Base-by-base conservation (phyloP, 176 grass and related monocot genomes). In the Oryza glumipatula region DNA sequence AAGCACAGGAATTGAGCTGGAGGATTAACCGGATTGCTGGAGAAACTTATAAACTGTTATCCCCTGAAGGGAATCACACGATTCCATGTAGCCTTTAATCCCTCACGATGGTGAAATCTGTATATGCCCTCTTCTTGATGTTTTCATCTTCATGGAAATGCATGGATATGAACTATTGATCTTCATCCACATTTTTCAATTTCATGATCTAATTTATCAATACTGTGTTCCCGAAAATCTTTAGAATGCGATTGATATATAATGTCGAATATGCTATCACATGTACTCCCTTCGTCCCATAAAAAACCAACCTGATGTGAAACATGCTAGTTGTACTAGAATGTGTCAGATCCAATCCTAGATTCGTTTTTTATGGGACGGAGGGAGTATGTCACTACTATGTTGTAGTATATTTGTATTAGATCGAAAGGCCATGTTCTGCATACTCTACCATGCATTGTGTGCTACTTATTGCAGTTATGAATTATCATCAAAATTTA, bases 121-220 rank as follows among this genome's bases (percentile, higher is more conserved):
- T 19, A 45, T 84, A 84, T 79, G 0, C 9, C 45, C 22, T 22
- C 16, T 33, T 83, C 3, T 73, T 12, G 38, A 17, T 10, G 16
- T 35, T 72, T 74, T 12, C 24, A 48, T 83, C 49, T 81, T 81
- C 48, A 26, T 70, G 4, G 35, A 82, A 14, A 0, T 82, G 6
- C 17, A 12, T 26, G 43, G 7, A 47, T 73, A 54, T 32, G 44
- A 6, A 33, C 43, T 63, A 45, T 72, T 45, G 54, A 16, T 63
- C 51, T 51, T 17, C 52, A 21, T 6, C 17, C 17, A 19, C 65
- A 23, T 7, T 70, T 70, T 81, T 32, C 48, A 43, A 9, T 48
- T 52, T n/a, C 30, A 23, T 26, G 23, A 36, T 22, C 22, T 35
- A 11, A 52, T 33, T 28, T 56, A 6, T 56, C 30, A 33, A n/a